Conservation (phyloP, 768 basidiomycete genomes). For the Daedaleopsis nitida region DNA sequence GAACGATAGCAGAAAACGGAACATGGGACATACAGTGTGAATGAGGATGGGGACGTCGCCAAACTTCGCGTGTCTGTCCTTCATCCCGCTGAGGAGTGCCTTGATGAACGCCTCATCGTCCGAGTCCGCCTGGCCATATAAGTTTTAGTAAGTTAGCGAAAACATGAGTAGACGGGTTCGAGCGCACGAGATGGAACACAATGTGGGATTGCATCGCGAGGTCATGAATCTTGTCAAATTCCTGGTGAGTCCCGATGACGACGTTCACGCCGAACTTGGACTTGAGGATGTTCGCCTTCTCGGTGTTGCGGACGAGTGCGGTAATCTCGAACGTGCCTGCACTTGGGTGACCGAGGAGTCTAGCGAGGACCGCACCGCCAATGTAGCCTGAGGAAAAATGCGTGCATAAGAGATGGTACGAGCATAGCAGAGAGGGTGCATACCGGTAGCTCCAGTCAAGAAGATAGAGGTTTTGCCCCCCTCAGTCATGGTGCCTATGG, state of each 20-base stretch:
- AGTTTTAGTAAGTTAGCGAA: neutral
- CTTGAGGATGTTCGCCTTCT: slow-evolving; percentile 35
- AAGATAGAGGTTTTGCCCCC: slow-evolving; percentile 38
- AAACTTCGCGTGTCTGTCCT: slow-evolving; percentile 44
- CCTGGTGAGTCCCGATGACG: slow-evolving; percentile 26
- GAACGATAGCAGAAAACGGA: too few species aligned
- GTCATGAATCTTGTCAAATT: slow-evolving; percentile 40
- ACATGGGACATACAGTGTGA: slow-evolving; percentile 52
- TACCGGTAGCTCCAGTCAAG: slow-evolving; percentile 50
- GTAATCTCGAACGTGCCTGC: slow-evolving; percentile 46
- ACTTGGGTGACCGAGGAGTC: slow-evolving; percentile 49
- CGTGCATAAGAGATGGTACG: neutral
- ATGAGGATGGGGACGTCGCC: slow-evolving; percentile 52
- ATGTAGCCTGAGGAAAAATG: slow-evolving; percentile 46
- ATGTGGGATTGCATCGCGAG: slow-evolving; percentile 48
- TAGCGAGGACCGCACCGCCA: slow-evolving; percentile 53
- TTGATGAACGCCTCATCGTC: slow-evolving; percentile 48
- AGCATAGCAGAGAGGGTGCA: neutral
- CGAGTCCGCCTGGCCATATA: slow-evolving; percentile 39
- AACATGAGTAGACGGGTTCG: neutral
- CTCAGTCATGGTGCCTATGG: neutral
- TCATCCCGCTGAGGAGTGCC: slow-evolving; percentile 55
- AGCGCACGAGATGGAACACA: slow-evolving; percentile 16
- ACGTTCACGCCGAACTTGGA: slow-evolving; percentile 24
- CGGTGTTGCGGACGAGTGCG: slow-evolving; percentile 45